Evolutionary conservation across 1,284 basidiomycete species (phyloP), one percentile per base, ranked within the genome.

Genomic region (Leccinum subspadiceum): DNA sequence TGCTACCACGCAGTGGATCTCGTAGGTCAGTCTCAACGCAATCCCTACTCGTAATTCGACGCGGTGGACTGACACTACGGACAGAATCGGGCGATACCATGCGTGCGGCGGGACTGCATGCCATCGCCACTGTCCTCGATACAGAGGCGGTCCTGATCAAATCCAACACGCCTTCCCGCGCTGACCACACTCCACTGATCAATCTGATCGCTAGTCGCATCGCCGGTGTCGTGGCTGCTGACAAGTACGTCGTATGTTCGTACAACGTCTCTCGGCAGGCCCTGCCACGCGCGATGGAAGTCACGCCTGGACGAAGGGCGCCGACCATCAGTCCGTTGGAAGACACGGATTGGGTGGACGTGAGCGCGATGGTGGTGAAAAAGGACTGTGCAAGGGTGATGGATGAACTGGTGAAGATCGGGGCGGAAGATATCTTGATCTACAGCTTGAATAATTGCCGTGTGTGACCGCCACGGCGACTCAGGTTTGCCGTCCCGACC

Each of bases 11-110:
- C 62, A 94, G 93, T 96, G 57, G 94, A 96, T 76, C 88, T 96
- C 59, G 94, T 96, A 59, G 93, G 93, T 92, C 68, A 69, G 90
- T 60, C 7, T 81, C 12, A 24, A 33, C 35, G 9, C 35, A 9
- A 5, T 35, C 13, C 4, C 5, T 17, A 13, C 15, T 31, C 20
- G 5, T 35, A 41, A 10, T 59, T 41, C 37, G 9, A 44, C 15
- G 5, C 13, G n/a, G 26, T 49, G 56, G 41, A 62, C 46, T 12
- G 15, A 51, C 33, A 20, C n/a, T 2, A 8, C 17, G 29, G 49
- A 31, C 73, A 94, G 96, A 99, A 77, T 97, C 94, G n/a, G 96
- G 96, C 31, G 97, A 99, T 70, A 99, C 96, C 2, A 99, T 99
- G 97, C 93, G 96, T 48, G 97, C 96, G 24, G 96, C 96, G 2